Evolutionary conservation across 106 monocot genomes (phyloP), one percentile per base, ranked within the genome.

Genomic region (Iris macrosiphon): DNA sequence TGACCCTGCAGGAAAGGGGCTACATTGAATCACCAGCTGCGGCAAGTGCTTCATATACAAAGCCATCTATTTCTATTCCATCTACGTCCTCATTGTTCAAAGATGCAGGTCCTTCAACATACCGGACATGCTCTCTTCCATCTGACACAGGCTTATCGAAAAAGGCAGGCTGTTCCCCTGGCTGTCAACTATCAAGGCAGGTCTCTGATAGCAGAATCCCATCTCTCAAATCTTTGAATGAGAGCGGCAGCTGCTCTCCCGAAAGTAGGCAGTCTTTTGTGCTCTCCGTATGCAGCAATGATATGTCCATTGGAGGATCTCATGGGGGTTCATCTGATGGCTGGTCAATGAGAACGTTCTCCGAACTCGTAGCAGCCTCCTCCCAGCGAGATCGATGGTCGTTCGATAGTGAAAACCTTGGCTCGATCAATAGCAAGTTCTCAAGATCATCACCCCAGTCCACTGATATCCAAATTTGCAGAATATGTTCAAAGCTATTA

Each of bases 271-370:
- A 52, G 3, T 70, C 71, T 1, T 61, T 69, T 44, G 66, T 76
- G 24, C 65, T 76, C 25, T 74, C 84, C 31, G 31, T 52, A 49
- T 70, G 57, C 56, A 71, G 67, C 71, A 77, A 72, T 67, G 82
- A 70, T 45, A 41, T 73, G 30, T 74, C 82, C 24, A 35, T 57
- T 23, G 72, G 64, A 65, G 87, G 69, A 37, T 79, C 82, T 31
- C 75, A 78, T 30, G 71, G 73, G 29, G 88, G 69, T 15, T 81
- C 88, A 18, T 93, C 85, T 29, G 85, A 96, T 65, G 73, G 76
- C 13, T 96, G 89, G 95, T 86, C 95, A 20, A 79, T 83, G 87
- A 79, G 75, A 35, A 70, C 79, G n/a, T 96, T 89, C 68, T 77
- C 95, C 28, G 85, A 96, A 57, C 77, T 96, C 7, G 68, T 96